These are phyloP conservation scores for Claviceps sorghi DNA, from an alignment of 2,329 filamentous ascomycete genomes.

Conservation along the genomic window DNA sequence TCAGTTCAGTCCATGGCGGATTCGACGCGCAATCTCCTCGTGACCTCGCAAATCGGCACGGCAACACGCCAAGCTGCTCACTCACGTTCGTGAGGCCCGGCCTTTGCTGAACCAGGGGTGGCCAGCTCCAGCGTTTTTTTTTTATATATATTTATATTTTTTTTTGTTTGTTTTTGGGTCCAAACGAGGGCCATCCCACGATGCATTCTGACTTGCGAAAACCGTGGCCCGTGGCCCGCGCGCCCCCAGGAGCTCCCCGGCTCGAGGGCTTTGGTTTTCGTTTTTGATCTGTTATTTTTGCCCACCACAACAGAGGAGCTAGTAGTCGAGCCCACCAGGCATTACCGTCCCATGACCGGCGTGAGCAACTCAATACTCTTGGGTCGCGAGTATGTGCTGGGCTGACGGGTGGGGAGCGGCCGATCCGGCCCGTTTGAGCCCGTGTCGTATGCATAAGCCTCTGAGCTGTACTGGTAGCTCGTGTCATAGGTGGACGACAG, in stretches of 20 bases:
- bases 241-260: not conserved
- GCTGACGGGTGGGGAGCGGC: constrained; percentile 41
- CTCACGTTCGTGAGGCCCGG: not conserved
- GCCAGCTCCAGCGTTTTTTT: not conserved
- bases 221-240: no score
- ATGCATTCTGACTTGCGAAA: no score
- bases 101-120: not conserved
- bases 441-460: constrained; percentile 24
- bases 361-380: constrained; percentile 52
- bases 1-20: not conserved
- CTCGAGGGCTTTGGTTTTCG: not conserved
- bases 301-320: not conserved
- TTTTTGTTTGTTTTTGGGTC: no score
- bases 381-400: constrained; percentile 39
- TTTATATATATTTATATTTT: no score
- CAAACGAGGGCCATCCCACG: no score
- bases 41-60: not conserved
- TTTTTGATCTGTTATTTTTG: not conserved
- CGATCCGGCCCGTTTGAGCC: constrained; percentile 30
- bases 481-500: constrained; percentile 40
- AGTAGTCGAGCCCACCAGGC: not conserved
- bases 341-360: constrained; percentile 38
- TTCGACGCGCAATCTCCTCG: not conserved
- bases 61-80: not conserved
- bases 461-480: constrained; percentile 21